Evolutionary conservation across 2,329 filamentous ascomycete genomes (phyloP), one percentile per base, ranked within the genome.

Genomic region (Orbilia quercus): DNA sequence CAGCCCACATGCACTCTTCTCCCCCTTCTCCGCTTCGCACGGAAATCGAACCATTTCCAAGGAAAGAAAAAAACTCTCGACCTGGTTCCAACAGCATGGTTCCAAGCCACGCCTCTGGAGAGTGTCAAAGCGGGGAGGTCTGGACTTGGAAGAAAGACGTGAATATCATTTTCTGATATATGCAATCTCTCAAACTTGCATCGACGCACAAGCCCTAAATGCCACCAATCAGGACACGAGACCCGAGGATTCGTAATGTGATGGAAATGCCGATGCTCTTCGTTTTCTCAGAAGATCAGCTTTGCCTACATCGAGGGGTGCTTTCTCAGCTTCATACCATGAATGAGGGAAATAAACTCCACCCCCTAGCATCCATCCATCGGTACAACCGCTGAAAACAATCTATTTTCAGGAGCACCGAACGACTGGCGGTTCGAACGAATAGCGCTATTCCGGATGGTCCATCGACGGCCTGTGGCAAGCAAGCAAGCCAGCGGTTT

Each of bases 261-360:
- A n/a, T n/a, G n/a, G n/a, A n/a, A 31, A 31, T 31, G 9, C 28
- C 28, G 9, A 31, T 31, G 28, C 28, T 31, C 28, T 31, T 31
- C 9, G 28, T 9, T 31, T 44, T 45, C 42, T 34, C 53, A 14
- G 60, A 23, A 54, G 64, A 60, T 54, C 64, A 44, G 20, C 64
- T 60, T 59, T 42, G 54, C 64, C 54, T 59, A 45, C 42, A 25
- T 36, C 4, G n/a, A 23, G 9, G 18, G 11, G 47, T 12, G 42
- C 12, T 50, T 38, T 47, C 25, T 42, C 18, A 22, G 20, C 31
- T 44, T 36, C 18, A 23, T 38, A 20, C 28, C 45, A 9, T 51
- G 18, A 38, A 9, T 69, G 64, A 69, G 64, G 64, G 64, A 69
- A n/a, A 69, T 69, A 69, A 60, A 51, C 28, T 9, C 28, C 9